Percentiles rank a stretch among this genome's conserved stretches.
Evolutionary conservation across 441 rosid species (phyloP).

Genomic region (Adansonia rubrostipa): DNA sequence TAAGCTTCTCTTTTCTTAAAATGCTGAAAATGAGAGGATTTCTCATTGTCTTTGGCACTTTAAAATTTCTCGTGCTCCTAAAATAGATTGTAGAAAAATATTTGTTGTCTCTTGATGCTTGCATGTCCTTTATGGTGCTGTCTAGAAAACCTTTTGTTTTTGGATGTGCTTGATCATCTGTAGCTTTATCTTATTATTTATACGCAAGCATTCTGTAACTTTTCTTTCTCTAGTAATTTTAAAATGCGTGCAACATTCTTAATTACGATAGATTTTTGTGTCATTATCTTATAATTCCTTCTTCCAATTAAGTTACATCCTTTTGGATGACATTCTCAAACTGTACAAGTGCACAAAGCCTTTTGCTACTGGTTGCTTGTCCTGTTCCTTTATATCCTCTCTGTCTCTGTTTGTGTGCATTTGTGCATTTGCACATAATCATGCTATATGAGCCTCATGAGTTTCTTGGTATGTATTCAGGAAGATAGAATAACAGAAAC

Average conservation of each 20-base stretch:
- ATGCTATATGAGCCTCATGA: conserved; percentile 27
- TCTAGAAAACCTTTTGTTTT: neutral
- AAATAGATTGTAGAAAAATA: conserved; percentile 11
- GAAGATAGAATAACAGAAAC: conserved; percentile 80
- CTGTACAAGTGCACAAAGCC: neutral
- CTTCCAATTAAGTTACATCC: neutral
- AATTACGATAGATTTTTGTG: neutral
- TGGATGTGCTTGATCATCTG: conserved; percentile 14
- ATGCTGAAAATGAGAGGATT: neutral
- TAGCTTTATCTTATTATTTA: neutral
- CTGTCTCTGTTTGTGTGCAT: neutral
- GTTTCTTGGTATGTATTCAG: conserved; percentile 57
- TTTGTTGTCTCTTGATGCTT: neutral
- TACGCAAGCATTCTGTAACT: conserved; percentile 6
- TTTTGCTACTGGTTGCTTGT: neutral
- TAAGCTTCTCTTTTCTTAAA: neutral
- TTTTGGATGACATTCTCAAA: conserved; percentile 4
- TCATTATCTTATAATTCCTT: conserved; percentile 2
- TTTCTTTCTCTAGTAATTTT: neutral
- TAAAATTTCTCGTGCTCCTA: neutral
- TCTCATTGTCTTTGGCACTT: neutral
- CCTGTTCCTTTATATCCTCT: conserved; percentile 11
- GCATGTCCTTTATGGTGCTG: neutral
- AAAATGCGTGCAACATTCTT: conserved; percentile 7
- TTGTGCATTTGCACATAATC: neutral